Evolutionary conservation across 2,329 filamentous ascomycete genomes (phyloP), one percentile per base, ranked within the genome.

Genomic region (Fusarium ambrosium): DNA sequence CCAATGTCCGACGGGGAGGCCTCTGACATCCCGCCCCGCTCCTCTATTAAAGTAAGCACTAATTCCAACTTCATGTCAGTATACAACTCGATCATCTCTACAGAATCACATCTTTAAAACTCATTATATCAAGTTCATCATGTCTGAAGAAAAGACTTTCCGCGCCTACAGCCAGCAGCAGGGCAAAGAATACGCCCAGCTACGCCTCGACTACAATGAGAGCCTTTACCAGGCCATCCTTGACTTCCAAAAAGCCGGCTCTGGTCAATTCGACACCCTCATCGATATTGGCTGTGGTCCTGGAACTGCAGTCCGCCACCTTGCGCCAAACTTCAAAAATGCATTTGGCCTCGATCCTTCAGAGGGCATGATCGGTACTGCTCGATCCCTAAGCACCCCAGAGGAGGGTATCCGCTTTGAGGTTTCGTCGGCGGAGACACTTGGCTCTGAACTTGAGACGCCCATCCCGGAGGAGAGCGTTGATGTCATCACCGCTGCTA

Each of bases 221-320:
- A 76, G 74, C 7, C 79, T 91, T n/a, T 89, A 89, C 80, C 70
- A 86, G 4, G 74, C 77, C 43, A 82, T 91, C 58, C 53, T 88
- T 6, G 72, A 84, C 20, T 82, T 86, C 62, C 89, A 91, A 73
- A 79, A 75, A 1, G 80, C 84, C 1, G 86, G 84, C 0, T 86
- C 86, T 22, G 88, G 87, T 14, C 62, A 82, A 14, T 74, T 87
- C 16, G 77, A 81, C 34, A 82, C 80, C 4, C 70, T 90, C 0
- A 77, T 90, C 14, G 89, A 92, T 70, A 80, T 91, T 7, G 90
- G 90, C 36, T 90, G 88, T 75, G 89, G 90, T 0, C 89, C 89
- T 0, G 90, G 89, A 5, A 86, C 80, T 14, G 87, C 86, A 0
- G 84, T 84, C 0, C 84, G 85, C 3, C 82, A 81, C 6, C 82